A percentile compares a stretch with the other conserved stretches of the same genome.
phyloP scores from a whole-genome alignment of 768 basidiomycete species.

The Naematelia encephala region DNA sequence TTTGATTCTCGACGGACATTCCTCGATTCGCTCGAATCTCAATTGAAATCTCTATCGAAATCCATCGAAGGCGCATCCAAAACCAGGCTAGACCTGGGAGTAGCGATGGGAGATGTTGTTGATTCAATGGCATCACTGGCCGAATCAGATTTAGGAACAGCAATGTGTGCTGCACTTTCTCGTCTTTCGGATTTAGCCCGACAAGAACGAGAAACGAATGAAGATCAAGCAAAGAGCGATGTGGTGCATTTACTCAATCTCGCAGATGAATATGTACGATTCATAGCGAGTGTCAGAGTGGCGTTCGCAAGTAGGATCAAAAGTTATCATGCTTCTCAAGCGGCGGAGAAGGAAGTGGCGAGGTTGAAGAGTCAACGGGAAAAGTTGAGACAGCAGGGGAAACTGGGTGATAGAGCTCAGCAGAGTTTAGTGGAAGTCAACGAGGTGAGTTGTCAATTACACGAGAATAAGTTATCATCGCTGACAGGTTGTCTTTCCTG shows the following conservation, averaged over 20 bases:
- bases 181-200: slow-evolving; percentile 71
- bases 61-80: slow-evolving; percentile 81
- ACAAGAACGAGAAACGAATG: slow-evolving; percentile 70
- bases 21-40: slow-evolving; percentile 84
- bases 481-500: background rate
- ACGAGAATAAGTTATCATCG: background rate
- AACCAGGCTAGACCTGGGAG: slow-evolving; percentile 70
- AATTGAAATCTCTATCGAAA: slow-evolving; percentile 79
- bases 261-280: slow-evolving; percentile 88
- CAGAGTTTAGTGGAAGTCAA: slow-evolving; percentile 74
- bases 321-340: slow-evolving; percentile 75
- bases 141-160: slow-evolving; percentile 67
- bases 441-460: slow-evolving; percentile 64
- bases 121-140: slow-evolving; percentile 68
- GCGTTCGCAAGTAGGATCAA: slow-evolving; percentile 86
- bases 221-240: slow-evolving; percentile 74
- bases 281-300: slow-evolving; percentile 79
- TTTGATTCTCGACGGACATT: slow-evolving; percentile 82
- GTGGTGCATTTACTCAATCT: slow-evolving; percentile 75
- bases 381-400: slow-evolving; percentile 71
- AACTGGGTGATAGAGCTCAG: slow-evolving; percentile 58
- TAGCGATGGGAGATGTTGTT: slow-evolving; percentile 73
- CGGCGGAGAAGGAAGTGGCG: slow-evolving; percentile 68
- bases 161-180: slow-evolving; percentile 66
- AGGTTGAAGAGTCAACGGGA: slow-evolving; percentile 76